These are phyloP conservation scores for Ocimum tenuiflorum DNA, from an alignment of 257 asterid genomes.

Conservation along the genomic window DNA sequence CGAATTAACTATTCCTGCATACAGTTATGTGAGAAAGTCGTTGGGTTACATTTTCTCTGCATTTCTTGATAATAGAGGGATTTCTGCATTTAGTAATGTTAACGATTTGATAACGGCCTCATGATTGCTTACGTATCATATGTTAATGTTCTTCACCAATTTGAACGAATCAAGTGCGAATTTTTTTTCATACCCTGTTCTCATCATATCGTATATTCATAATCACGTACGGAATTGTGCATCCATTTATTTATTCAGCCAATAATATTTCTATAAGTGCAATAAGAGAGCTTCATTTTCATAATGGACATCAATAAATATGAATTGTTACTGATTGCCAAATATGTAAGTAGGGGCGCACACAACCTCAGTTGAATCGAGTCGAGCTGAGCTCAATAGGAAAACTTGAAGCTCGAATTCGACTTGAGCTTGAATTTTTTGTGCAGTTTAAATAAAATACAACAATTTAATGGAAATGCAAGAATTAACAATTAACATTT, in stretches of 20 bases:
- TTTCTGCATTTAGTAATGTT: not conserved
- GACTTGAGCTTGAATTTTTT: too few species aligned
- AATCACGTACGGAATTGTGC: not conserved
- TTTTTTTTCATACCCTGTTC: not conserved
- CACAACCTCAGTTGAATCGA: too few species aligned
- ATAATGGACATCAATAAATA: not conserved
- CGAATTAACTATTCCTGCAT: too few species aligned
- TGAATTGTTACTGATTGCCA: not conserved
- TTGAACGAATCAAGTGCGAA: not conserved
- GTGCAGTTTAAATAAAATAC: too few species aligned
- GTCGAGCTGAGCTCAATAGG: too few species aligned
- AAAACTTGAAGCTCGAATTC: too few species aligned
- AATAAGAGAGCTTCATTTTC: not conserved
- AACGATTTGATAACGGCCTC: not conserved
- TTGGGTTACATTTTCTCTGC: not conserved
- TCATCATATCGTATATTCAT: not conserved
- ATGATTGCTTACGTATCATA: not conserved
- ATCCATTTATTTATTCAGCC: not conserved
- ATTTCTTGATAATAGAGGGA: too few species aligned
- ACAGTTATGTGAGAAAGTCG: too few species aligned
- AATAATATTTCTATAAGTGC: not conserved
- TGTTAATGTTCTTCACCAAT: not conserved
- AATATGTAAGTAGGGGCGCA: too few species aligned
- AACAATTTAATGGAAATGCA: too few species aligned
- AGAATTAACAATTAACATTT: too few species aligned